phyloP scores from a whole-genome alignment of 345 rosid genomes.

The Syzygium oleosum region DNA sequence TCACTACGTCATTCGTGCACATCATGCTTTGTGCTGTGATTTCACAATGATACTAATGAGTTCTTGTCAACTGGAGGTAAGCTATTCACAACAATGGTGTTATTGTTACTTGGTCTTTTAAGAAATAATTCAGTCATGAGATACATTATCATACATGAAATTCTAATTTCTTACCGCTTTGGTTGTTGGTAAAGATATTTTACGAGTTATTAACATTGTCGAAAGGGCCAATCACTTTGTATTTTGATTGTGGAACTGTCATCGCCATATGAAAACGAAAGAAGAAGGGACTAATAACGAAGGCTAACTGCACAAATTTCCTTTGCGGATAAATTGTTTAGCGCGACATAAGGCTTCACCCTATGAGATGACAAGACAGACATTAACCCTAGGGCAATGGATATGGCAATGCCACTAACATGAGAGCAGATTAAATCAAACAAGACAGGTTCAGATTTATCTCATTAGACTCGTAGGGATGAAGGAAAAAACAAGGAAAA shows the following conservation, averaged over 20 bases:
- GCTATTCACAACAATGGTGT: neutral
- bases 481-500: neutral
- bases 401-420: neutral
- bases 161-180: neutral
- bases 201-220: neutral
- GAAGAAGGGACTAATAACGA: neutral
- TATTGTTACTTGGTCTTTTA: neutral
- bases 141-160: neutral
- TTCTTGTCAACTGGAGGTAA: neutral
- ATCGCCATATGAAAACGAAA: neutral
- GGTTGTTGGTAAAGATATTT: neutral
- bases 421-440: neutral
- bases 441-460: neutral
- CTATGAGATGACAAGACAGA: neutral
- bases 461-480: neutral
- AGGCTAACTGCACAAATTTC: neutral
- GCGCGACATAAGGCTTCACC: neutral
- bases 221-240: neutral
- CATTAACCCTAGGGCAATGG: neutral
- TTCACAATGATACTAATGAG: neutral
- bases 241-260: neutral
- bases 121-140: neutral
- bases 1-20: neutral
- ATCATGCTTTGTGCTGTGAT: neutral
- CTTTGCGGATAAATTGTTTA: neutral